Evolutionary conservation across 2,329 filamentous ascomycete species (phyloP).

Genomic region (Penicillium griseofulvum): DNA sequence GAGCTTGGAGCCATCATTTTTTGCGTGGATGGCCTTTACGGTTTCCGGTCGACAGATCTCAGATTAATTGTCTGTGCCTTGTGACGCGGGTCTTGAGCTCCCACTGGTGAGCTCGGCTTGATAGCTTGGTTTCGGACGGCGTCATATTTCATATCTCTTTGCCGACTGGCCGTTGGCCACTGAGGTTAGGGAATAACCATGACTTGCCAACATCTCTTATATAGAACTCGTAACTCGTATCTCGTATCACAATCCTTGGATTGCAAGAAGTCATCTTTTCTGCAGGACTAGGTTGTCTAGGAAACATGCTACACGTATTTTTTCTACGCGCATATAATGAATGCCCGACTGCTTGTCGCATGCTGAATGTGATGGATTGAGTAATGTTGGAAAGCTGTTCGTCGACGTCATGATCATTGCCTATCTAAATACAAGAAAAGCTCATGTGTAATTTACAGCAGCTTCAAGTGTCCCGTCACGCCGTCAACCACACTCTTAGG

Average conservation of each 20-base stretch:
- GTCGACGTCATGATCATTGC: slow-evolving; percentile 21
- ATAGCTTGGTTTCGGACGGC: slow-evolving; percentile 55
- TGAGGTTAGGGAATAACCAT: slow-evolving; percentile 94
- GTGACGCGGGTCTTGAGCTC: slow-evolving; percentile 62
- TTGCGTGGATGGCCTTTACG: slow-evolving; percentile 59
- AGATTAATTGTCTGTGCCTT: slow-evolving; percentile 65
- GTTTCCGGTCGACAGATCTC: slow-evolving; percentile 95
- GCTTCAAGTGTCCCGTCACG: slow-evolving; percentile 80
- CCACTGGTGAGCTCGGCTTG: slow-evolving; percentile 67
- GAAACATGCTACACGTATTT: neutral
- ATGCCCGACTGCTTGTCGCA: neutral
- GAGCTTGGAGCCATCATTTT: slow-evolving; percentile 73
- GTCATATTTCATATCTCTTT: slow-evolving; percentile 89
- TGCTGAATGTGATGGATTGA: neutral
- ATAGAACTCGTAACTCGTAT: slow-evolving; percentile 7
- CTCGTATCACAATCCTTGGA: neutral
- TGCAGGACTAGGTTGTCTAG: neutral
- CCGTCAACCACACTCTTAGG: slow-evolving; percentile 83
- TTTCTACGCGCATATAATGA: neutral
- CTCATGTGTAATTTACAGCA: slow-evolving; percentile 57
- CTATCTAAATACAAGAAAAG: slow-evolving; percentile 3
- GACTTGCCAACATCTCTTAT: slow-evolving; percentile 62
- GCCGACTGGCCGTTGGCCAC: slow-evolving; percentile 78
- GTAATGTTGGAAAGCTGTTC: slow-evolving; percentile 4
- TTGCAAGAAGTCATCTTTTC: neutral